phyloP scores from a whole-genome alignment of 352 stramenopile species.

The Phytophthora pini region DNA sequence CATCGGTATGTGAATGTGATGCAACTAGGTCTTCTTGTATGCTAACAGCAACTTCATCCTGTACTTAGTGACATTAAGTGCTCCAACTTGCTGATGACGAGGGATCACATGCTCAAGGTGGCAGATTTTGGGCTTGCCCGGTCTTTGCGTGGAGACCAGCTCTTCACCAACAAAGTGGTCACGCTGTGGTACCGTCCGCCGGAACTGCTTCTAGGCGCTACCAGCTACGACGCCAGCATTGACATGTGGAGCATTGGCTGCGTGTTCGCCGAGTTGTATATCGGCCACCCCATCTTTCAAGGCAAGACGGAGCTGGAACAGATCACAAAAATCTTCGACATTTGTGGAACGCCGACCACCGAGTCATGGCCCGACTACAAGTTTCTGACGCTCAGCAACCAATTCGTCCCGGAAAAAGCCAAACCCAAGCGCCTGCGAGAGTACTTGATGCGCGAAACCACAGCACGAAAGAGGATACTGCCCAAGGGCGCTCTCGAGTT shows the following conservation, averaged over 20 bases:
- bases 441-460: slow-evolving; percentile 80
- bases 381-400: slow-evolving; percentile 80
- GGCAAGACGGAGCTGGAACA: slow-evolving; percentile 90
- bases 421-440: slow-evolving; percentile 72
- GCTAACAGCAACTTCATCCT: not conserved
- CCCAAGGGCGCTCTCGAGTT: slow-evolving; percentile 91
- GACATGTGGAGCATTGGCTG: slow-evolving; percentile 97
- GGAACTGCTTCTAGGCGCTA: slow-evolving; percentile 94
- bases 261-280: slow-evolving; percentile 88
- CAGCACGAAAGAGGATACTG: slow-evolving; percentile 76
- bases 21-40: not conserved
- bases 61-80: slow-evolving; percentile 92
- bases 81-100: slow-evolving; percentile 86
- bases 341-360: slow-evolving; percentile 84
- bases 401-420: slow-evolving; percentile 84
- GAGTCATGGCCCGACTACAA: slow-evolving; percentile 89
- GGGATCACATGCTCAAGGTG: slow-evolving; percentile 83
- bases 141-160: slow-evolving; percentile 83
- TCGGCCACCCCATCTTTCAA: slow-evolving; percentile 87
- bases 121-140: slow-evolving; percentile 88
- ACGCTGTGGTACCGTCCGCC: slow-evolving; percentile 96
- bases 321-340: slow-evolving; percentile 90
- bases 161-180: slow-evolving; percentile 96
- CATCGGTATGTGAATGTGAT: slow-evolving; percentile 55
- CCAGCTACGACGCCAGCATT: slow-evolving; percentile 92